phyloP scores from a whole-genome alignment of 495 filamentous ascomycete species.

The Aspergillus hancockii region DNA sequence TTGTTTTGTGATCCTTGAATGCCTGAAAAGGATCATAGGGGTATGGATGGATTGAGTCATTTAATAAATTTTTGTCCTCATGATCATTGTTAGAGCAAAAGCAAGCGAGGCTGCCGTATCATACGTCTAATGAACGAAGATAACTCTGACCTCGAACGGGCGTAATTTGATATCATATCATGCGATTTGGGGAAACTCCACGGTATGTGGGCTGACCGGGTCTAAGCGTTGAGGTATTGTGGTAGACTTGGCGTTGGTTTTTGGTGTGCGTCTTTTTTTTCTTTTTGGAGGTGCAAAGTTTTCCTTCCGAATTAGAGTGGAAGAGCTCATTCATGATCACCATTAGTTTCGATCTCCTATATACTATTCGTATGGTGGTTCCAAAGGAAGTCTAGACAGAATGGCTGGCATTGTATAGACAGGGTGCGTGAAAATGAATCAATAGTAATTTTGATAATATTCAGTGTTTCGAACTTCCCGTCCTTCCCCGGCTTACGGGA shows the following conservation, averaged over 20 bases:
- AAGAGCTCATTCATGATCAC: too few species aligned
- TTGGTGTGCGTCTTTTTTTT: neutral
- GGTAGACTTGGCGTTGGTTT: neutral
- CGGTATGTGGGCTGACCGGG: slow-evolving; percentile 1
- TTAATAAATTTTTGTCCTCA: slow-evolving; percentile 12
- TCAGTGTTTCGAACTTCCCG: too few species aligned
- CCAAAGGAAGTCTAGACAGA: too few species aligned
- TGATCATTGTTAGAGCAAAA: slow-evolving; percentile 22
- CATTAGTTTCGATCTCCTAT: too few species aligned
- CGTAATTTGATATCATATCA: neutral
- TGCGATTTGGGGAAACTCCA: neutral
- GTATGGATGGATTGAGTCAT: slow-evolving; percentile 13
- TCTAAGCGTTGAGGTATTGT: neutral
- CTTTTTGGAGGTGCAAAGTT: too few species aligned
- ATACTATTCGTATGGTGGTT: too few species aligned
- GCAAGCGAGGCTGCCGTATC: slow-evolving; percentile 28
- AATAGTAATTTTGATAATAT: too few species aligned
- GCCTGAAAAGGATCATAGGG: neutral
- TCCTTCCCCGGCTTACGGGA: neutral
- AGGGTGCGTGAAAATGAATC: too few species aligned
- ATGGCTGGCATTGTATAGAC: too few species aligned
- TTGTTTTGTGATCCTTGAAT: slow-evolving; percentile 10
- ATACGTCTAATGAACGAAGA: slow-evolving; percentile 26
- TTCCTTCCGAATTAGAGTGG: too few species aligned
- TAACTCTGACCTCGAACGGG: slow-evolving; percentile 19